These are phyloP conservation scores for Boletus vinaceobasis DNA, from an alignment of 768 basidiomycete genomes.

Conservation along the genomic window DNA sequence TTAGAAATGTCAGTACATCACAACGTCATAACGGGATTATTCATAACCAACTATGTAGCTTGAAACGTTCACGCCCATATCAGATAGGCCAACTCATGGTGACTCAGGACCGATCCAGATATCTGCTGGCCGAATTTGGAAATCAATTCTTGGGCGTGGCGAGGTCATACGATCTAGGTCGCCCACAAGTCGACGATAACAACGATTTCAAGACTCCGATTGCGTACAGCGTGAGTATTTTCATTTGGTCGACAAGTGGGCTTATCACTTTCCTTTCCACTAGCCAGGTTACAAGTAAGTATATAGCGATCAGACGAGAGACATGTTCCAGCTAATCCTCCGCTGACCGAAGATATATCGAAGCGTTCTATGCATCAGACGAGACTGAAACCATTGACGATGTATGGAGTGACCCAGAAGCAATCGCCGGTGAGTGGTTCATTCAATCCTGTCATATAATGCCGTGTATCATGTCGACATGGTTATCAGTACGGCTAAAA, in stretches of 20 bases:
- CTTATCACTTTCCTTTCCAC: too few species aligned
- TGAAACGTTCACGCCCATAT: constrained; percentile 34
- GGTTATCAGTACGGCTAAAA: constrained; percentile 22
- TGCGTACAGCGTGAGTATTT: constrained; percentile 23
- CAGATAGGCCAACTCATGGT: constrained; percentile 36
- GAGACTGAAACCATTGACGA: constrained; percentile 48
- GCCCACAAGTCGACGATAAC: constrained; percentile 41
- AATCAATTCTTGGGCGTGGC: constrained; percentile 48
- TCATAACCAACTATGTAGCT: constrained; percentile 44
- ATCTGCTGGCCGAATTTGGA: constrained; percentile 19
- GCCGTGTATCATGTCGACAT: background rate
- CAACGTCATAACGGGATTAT: background rate
- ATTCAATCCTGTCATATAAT: constrained; percentile 4
- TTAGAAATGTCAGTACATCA: constrained; percentile 46
- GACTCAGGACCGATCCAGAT: constrained; percentile 32
- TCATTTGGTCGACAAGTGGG: background rate
- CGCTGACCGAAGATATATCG: too few species aligned
- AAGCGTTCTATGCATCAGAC: constrained; percentile 41
- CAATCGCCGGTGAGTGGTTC: constrained; percentile 36
- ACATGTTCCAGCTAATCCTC: too few species aligned
- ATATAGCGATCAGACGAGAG: too few species aligned
- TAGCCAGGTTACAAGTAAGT: too few species aligned
- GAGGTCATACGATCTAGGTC: constrained; percentile 43
- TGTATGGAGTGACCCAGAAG: constrained; percentile 39
- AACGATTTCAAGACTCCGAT: constrained; percentile 40